phyloP scores from a whole-genome alignment of 176 grass and related monocot genomes.

The Musa schizocarpa region DNA sequence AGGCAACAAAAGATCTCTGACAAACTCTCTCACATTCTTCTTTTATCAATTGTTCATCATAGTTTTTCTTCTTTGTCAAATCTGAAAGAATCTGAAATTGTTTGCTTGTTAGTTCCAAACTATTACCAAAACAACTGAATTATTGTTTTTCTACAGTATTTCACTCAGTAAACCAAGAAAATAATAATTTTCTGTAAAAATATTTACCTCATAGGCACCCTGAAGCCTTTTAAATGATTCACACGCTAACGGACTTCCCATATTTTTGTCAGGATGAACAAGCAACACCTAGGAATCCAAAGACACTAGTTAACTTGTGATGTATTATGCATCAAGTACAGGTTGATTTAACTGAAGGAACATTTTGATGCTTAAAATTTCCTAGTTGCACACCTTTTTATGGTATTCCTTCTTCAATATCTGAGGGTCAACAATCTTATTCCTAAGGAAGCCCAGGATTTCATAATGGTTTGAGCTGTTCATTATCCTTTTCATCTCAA shows the following conservation, averaged over 20 bases:
- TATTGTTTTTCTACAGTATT: background rate
- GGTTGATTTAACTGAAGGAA: background rate
- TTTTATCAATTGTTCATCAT: conserved; percentile 85
- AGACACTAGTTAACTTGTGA: conserved; percentile 20
- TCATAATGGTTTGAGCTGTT: conserved; percentile 80
- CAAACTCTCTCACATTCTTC: conserved; percentile 63
- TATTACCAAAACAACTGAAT: background rate
- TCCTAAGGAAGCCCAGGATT: conserved; percentile 51
- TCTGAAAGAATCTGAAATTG: conserved; percentile 68
- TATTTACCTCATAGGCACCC: conserved; percentile 89
- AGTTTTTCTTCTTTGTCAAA: conserved; percentile 75
- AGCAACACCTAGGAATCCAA: conserved; percentile 56
- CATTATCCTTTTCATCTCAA: conserved; percentile 94
- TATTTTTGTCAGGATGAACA: conserved; percentile 99
- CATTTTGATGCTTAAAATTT: background rate
- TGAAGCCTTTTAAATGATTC: conserved; percentile 99
- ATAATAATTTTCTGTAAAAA: conserved; percentile 12
- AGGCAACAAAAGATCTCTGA: conserved; percentile 49
- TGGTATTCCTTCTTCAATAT: conserved; percentile 67
- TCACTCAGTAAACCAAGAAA: background rate
- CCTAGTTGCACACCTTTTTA: conserved; percentile 42
- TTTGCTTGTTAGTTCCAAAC: conserved; percentile 22
- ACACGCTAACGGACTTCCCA: conserved; percentile 67
- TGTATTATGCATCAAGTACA: background rate
- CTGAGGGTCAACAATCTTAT: conserved; percentile 40